Base-by-base conservation (phyloP, 1,284 basidiomycete species). In the Filobasidium uniguttulatum region DNA sequence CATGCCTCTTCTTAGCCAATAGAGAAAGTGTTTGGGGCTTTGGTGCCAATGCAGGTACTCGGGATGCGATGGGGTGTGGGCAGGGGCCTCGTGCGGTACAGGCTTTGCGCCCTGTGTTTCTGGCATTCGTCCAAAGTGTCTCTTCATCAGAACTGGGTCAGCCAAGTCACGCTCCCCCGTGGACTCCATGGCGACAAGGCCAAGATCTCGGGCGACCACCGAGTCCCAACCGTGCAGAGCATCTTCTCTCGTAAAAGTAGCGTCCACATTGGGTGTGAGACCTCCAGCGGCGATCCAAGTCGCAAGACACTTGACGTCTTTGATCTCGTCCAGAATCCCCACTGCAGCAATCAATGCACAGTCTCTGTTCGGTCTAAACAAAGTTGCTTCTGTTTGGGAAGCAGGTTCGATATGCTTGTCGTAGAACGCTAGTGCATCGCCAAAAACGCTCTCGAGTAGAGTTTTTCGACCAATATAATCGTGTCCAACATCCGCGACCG, bases 231-330 rank as follows among this genome's bases (percentile, higher is more conserved):
- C 48, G n/a, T 41, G 33, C 6, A 14, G 19, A 17, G 44, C 46
- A 14, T 45, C 47, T 9, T 43, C 44, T 7, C 37, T 17, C 8
- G 53, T 47, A 17, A 55, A 48, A 3, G 41, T 44, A 14, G 41
- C 28, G 5, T 34, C 23, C 20, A 55, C 35, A 14, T 45, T 33
- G 3, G 53, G 53, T 9, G 38, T 55, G 15, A 70, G 50, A 1
- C 62, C 63, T 5, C 67, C 67, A 2, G 55, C 53, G 20, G 64
- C 58, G 19, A 68, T 56, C 64, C 65, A 70, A 1, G 63, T 59
- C 3, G 68, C 67, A 3, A 70, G 58, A 48, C 64, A 65, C 30
- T 53, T 43, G 22, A 67, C 61, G 15, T 50, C 46, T 4, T 54
- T 44, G 29, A 66, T 44, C 8, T 56, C 63, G 26, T 66, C 62